Evolutionary conservation across 2,329 filamentous ascomycete species (phyloP), one percentile per base, ranked within the genome.

Genomic region (Ceratocystis alfenasii): DNA sequence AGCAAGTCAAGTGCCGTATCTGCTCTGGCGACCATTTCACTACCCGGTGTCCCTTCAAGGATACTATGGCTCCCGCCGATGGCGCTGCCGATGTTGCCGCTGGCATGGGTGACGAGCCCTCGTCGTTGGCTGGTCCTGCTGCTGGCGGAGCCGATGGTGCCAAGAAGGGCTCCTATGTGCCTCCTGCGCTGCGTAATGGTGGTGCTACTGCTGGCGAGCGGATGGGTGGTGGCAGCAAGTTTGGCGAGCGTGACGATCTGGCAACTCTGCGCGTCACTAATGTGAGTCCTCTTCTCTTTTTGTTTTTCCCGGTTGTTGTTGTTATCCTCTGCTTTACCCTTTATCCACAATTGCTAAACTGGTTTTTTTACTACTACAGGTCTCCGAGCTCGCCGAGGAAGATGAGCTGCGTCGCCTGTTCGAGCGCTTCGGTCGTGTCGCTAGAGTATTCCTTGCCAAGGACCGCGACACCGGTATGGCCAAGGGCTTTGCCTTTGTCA

Each of bases 1-100:
- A 96, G 85, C 95, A 96, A 81, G 95, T 99, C 82, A 97, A 97
- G 84, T 99, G 94, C 79, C 89, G 94, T 83, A 97, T 99, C 76
- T 99, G 94, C 81, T 89, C 87, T 75, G 94, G 93, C 75, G 94
- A 99, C 82, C 94, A 99, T 85, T 99, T 97, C 83, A 99, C 94
- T 53, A 93, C 93, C 71, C 88, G 94, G 76, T 99, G 94, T 85
- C 94, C 94, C 45, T 99, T 96, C 87, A 99, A 97, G 82, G 94
- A 97, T 76, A 99, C 93, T 72, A 96, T 99, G 91, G 91, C 93
- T 45, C 94, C 89, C 46, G 85, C 92, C 68, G 86, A 86, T 70
- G 84, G 53, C 53, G 79, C 77, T 66, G 75, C 74, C 60, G 84
- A 87, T 69, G 78, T 79, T 33, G 83, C 80, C 44, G 81, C 80